Base-by-base conservation (phyloP, 169 alveolate genomes). In the Plasmodium gonderi region DNA sequence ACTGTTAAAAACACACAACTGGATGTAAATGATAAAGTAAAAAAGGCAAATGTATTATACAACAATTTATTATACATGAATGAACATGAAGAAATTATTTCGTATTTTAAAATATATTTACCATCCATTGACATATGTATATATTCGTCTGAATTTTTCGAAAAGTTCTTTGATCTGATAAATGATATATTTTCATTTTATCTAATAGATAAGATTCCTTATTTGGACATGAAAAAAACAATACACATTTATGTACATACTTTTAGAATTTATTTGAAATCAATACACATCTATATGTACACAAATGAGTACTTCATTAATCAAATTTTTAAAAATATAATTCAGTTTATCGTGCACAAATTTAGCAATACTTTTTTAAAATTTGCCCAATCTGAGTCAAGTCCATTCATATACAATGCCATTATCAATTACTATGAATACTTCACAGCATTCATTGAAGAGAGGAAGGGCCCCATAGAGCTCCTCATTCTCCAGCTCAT, bases 371-470 rank as follows among this genome's bases (percentile, higher is more conserved):
- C 87, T 2, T 85, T 85, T 74, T 38, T 85, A 2, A 85, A 85
- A 49, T 85, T 85, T 60, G 78, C 51, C 1, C 79, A 72, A 12
- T 74, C 92, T 2, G 85, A 85, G 17, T 23, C 38, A 0, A 60
- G 78, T 29, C 0, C 31, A 3, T 40, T 65, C 26, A 42, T 85
- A 3, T 65, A 85, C 44, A 85, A 85, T 33, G 38, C 67, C 8
- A 77, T 85, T 7, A 85, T 85, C 51, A 85, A 74, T 65, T 85
- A 74, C 65, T 85, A 85, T 17, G 79, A 85, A 31, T 85, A 85
- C 45, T 85, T 74, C 67, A 85, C 85, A 0, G 26, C 92, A 1
- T 85, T 85, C 11, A 75, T 85, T n/a, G 92, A 85, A n/a, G 92
- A 85, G 44, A 54, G n/a, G 67, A 75, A 75, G 12, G 79, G 44